A percentile compares a stretch with the other conserved stretches of the same genome.
phyloP scores from a whole-genome alignment of 2,329 filamentous ascomycete species.

The Chlorencoelia australis region DNA sequence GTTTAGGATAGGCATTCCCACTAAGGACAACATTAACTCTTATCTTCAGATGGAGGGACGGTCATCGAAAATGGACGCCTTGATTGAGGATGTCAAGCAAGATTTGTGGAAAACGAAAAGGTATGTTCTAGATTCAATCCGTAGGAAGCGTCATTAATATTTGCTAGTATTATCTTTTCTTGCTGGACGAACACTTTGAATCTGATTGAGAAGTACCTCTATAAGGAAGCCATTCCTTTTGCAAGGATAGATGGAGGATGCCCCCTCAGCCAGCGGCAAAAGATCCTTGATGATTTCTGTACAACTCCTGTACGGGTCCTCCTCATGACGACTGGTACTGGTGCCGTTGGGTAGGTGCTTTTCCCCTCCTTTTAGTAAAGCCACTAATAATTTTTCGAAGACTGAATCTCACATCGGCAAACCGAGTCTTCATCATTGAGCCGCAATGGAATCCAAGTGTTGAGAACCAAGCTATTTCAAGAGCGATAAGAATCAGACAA shows the following conservation, averaged over 20 bases:
- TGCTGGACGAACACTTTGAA: conserved; percentile 13
- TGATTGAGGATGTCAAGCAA: conserved; percentile 26
- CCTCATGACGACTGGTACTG: conserved; percentile 34
- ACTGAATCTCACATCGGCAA: conserved; percentile 18
- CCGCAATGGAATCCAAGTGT: conserved; percentile 27
- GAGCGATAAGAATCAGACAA: conserved; percentile 20
- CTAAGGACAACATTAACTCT: conserved; percentile 1
- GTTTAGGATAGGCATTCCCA: conserved; percentile 3
- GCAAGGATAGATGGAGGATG: conserved; percentile 37
- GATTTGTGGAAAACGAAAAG: conserved; percentile 17
- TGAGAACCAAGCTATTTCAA: conserved; percentile 21
- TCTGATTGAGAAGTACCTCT: conserved; percentile 28
- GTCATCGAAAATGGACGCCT: conserved; percentile 28
- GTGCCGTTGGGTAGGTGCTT: conserved; percentile 14
- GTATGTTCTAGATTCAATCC: conserved; percentile 8
- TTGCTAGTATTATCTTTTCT: conserved; percentile 26
- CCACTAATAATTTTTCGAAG: not conserved
- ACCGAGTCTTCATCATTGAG: conserved; percentile 22
- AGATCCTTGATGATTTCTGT: conserved; percentile 31
- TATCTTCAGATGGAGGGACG: conserved; percentile 25
- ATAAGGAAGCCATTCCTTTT: conserved; percentile 20
- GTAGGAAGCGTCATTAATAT: conserved; percentile 33
- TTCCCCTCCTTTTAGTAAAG: conserved; percentile 16
- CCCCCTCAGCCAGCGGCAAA: conserved; percentile 29
- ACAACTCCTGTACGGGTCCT: conserved; percentile 21